These are phyloP conservation scores for Starmerella stellata DNA, from an alignment of 805 yeast genomes.

Conservation along the genomic window DNA sequence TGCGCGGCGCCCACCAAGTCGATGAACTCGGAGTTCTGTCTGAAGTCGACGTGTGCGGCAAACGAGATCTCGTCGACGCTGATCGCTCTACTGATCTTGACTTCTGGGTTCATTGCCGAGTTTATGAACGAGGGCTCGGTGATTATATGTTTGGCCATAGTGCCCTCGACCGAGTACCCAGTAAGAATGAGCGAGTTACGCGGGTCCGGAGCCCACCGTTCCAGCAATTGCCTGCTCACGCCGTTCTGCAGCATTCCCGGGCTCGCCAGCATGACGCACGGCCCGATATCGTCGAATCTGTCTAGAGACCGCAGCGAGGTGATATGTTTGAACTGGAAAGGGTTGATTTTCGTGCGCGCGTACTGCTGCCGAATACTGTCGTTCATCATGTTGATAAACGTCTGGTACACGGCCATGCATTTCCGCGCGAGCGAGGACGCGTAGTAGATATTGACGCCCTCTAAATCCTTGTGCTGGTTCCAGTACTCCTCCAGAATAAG, in stretches of 20 bases:
- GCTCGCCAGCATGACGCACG: constrained; percentile 88
- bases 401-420: constrained; percentile 94
- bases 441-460: constrained; percentile 65
- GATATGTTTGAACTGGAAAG: constrained; percentile 75
- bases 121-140: constrained; percentile 86
- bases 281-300: constrained; percentile 78
- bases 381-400: constrained; percentile 94
- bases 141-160: constrained; percentile 79
- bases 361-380: constrained; percentile 63
- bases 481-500: constrained; percentile 89
- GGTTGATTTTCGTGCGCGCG: constrained; percentile 65
- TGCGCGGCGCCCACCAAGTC: constrained; percentile 70
- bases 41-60: constrained; percentile 98
- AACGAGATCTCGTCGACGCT: constrained; percentile 85
- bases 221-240: constrained; percentile 73
- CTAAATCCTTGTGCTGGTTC: constrained; percentile 66
- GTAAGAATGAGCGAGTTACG: constrained; percentile 75
- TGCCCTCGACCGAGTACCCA: constrained; percentile 97
- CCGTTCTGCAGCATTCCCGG: constrained; percentile 99
- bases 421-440: constrained; percentile 88
- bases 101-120: constrained; percentile 61
- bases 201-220: constrained; percentile 95
- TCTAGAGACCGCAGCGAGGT: constrained; percentile 65
- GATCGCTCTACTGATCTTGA: constrained; percentile 69
- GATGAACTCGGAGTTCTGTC: constrained; percentile 79